A percentile compares a stretch with the other conserved stretches of the same genome.
These are phyloP conservation scores for Phaeoacremonium minimum DNA, from an alignment of 2,329 filamentous ascomycete species.

Conservation along the genomic window DNA sequence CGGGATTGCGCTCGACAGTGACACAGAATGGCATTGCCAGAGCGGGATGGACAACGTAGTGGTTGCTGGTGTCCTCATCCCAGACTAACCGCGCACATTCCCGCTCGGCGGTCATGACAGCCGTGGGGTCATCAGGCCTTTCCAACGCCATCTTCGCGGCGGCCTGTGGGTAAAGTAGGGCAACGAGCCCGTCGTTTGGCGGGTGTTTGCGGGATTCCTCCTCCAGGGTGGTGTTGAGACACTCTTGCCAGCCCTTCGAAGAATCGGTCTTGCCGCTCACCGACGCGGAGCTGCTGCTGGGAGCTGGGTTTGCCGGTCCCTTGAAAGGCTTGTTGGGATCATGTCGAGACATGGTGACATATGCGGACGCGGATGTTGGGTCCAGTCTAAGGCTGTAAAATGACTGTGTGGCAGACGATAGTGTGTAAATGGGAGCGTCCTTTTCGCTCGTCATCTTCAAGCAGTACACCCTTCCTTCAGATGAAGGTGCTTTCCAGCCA, in stretches of 20 bases:
- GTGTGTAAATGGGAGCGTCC: constrained; percentile 62
- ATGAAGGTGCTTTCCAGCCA: constrained; percentile 60
- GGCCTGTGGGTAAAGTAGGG: constrained; percentile 62
- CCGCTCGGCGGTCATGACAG: constrained; percentile 59
- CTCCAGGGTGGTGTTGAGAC: constrained; percentile 54
- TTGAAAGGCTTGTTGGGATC: constrained; percentile 57
- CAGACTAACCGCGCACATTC: constrained; percentile 71
- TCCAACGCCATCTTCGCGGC: constrained; percentile 61
- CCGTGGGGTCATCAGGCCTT: constrained; percentile 51
- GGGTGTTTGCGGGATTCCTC: constrained; percentile 46
- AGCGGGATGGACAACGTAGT: constrained; percentile 61
- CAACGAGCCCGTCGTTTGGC: constrained; percentile 60
- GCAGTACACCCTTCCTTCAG: constrained; percentile 56
- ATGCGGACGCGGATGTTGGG: constrained; percentile 59
- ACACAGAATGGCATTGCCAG: constrained; percentile 61
- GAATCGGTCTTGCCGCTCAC: constrained; percentile 21
- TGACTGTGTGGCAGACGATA: constrained; percentile 57
- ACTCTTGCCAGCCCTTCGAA: constrained; percentile 52
- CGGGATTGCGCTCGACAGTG: constrained; percentile 51
- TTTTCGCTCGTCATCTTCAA: constrained; percentile 50
- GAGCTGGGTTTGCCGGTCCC: constrained; percentile 27
- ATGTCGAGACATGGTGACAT: constrained; percentile 54
- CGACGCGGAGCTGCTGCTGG: constrained; percentile 19
- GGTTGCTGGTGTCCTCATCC: constrained; percentile 55
- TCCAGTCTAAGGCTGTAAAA: constrained; percentile 64